These are phyloP conservation scores for Trichophyton schoenleinii DNA, from an alignment of 2,329 filamentous ascomycete genomes.

Conservation along the genomic window DNA sequence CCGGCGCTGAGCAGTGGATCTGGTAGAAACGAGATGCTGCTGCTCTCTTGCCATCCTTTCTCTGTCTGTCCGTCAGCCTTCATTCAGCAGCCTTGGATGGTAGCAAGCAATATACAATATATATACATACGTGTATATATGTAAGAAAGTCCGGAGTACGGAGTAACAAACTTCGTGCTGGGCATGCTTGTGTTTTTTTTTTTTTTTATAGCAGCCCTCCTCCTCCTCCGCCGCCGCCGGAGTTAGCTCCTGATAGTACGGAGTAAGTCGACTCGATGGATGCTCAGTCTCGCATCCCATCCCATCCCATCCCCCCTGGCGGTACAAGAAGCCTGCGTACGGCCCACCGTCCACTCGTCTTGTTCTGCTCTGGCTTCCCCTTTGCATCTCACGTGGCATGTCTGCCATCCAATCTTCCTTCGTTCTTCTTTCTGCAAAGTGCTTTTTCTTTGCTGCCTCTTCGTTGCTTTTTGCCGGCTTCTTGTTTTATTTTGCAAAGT, in stretches of 20 bases:
- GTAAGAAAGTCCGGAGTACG: too few relatives aligned
- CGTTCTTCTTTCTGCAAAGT: not conserved
- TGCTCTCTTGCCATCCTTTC: not conserved
- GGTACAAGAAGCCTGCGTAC: not conserved
- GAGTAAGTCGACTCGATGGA: too few relatives aligned
- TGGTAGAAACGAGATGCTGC: not conserved
- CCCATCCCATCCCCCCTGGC: too few relatives aligned
- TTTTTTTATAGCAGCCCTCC: too few relatives aligned
- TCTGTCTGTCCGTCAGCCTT: not conserved
- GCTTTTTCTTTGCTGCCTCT: not conserved
- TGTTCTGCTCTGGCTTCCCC: not conserved
- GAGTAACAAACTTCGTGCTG: too few relatives aligned
- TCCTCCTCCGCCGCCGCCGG: too few relatives aligned
- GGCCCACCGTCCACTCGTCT: not conserved
- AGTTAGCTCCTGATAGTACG: too few relatives aligned
- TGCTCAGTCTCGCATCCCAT: too few relatives aligned
- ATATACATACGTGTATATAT: too few relatives aligned
- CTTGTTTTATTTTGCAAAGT: not conserved
- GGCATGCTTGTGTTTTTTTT: too few relatives aligned
- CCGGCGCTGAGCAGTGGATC: not conserved
- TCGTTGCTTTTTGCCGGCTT: not conserved
- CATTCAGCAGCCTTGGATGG: not conserved
- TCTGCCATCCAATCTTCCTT: not conserved
- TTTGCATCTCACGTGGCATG: constrained; percentile 3
- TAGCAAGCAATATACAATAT: too few relatives aligned